These are phyloP conservation scores for Mortierella sp. DNA, from an alignment of 371 early-diverging fungal species.

Conservation along the genomic window DNA sequence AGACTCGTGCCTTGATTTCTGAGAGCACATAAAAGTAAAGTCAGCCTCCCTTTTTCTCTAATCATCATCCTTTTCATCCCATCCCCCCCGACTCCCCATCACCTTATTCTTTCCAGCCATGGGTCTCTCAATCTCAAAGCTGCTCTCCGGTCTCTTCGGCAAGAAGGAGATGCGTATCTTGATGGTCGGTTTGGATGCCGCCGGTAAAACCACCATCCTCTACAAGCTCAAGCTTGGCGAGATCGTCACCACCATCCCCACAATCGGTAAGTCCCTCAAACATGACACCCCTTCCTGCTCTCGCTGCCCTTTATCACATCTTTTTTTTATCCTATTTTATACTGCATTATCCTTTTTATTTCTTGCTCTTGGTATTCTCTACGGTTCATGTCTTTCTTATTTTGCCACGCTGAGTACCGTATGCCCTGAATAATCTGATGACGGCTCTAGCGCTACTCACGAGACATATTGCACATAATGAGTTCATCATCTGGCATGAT, in stretches of 20 bases:
- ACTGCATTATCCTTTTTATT: no score
- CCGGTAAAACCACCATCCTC: conserved; percentile 94
- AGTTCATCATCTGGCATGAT: background rate
- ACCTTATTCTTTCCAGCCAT: conserved; percentile 46
- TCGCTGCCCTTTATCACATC: background rate
- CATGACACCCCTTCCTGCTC: no score
- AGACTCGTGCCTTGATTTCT: no score
- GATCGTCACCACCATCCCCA: conserved; percentile 99
- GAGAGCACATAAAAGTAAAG: background rate
- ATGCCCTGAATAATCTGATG: conserved; percentile 1
- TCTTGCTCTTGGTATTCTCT: no score
- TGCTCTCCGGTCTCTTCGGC: conserved; percentile 63
- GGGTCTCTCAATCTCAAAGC: conserved; percentile 69
- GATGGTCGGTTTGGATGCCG: conserved; percentile 95
- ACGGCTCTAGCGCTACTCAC: background rate
- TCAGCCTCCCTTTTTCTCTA: conserved; percentile 16
- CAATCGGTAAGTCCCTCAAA: conserved; percentile 87
- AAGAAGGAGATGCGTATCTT: conserved; percentile 92
- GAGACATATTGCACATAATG: background rate
- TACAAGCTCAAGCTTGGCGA: conserved; percentile 94
- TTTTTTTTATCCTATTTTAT: background rate
- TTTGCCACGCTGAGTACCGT: no score
- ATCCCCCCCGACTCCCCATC: conserved; percentile 1
- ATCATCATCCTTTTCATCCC: conserved; percentile 7
- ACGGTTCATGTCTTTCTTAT: no score